Evolutionary conservation across 169 alveolate genomes (phyloP), one percentile per base, ranked within the genome.

Genomic region (Plasmodium gonderi): DNA sequence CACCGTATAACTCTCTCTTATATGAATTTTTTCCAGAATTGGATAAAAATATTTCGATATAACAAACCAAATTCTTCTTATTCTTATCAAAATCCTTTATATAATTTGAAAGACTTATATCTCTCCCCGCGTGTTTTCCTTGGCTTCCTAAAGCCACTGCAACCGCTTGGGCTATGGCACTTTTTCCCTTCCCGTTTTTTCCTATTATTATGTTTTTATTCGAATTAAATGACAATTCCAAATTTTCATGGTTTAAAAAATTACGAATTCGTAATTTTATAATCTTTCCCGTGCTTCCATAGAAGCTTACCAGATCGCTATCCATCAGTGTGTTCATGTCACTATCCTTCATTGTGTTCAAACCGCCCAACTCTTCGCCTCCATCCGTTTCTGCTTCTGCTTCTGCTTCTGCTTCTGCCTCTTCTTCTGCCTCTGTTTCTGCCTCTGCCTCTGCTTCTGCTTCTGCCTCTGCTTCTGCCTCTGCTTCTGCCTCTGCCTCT

Each of bases 91-190:
- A 95, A 90, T 95, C 97, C 69, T 95, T 95, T 60, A 95, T 95
- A 82, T 95, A 95, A 33, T 92, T 95, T 31, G 92, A 68, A 20
- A 95, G 60, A 17, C 76, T 85, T 20, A 95, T 80, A 79, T 95
- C 96, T 31, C 97, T 83, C 1, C 97, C 97, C 33, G 95, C 97
- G 20, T 95, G 79, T 20, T 94, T 94, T 1, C 97, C 97, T 49
- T 92, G 92, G 3, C 96, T 95, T 5, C 97, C 97, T 80, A 95
- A 94, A 17, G 94, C 95, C 17, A 95, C 96, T 23, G 97, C 97
- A 85, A 95, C 83, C 14, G 96, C 97, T 54, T 95, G 97, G 1
- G 95, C 97, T 12, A 95, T 95, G 2, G 97, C 97, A 78, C 97
- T 95, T 91, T 95, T 95, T 0, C 97, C 97, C 83, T 91, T 96